phyloP scores from a whole-genome alignment of 1,284 basidiomycete genomes.

The Erythrobasidium hasegawianum region DNA sequence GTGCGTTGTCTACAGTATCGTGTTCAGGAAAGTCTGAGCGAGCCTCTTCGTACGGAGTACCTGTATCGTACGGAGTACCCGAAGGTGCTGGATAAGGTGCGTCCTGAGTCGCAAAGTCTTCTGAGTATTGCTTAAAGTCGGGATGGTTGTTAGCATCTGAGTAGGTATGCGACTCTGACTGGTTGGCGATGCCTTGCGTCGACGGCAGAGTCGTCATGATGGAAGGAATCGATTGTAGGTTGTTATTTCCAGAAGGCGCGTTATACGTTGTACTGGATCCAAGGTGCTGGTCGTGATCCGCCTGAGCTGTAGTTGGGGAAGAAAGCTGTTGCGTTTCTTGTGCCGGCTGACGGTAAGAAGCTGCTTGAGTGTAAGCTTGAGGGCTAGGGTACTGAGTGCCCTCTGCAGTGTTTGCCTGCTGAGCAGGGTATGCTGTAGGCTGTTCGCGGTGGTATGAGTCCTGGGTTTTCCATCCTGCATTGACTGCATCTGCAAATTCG shows the following conservation, averaged over 20 bases:
- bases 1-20: neutral
- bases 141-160: neutral
- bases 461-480: constrained; percentile 19
- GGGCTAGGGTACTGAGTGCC: neutral
- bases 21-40: neutral
- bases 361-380: neutral
- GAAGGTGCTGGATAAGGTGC: neutral
- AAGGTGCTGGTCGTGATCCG: too few species aligned
- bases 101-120: neutral
- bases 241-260: neutral
- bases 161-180: neutral
- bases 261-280: neutral
- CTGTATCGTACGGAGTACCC: neutral
- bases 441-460: too few species aligned
- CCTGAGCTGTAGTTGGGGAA: too few species aligned
- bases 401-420: neutral
- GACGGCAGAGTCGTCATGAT: neutral
- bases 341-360: neutral
- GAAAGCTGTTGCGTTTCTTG: too few species aligned
- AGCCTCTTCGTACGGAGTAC: neutral
- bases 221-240: neutral
- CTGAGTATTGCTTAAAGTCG: neutral
- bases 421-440: neutral
- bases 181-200: neutral
- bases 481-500: constrained; percentile 25